Evolutionary conservation across 495 filamentous ascomycete species (phyloP).

Genomic region (Filosporella fistucella): DNA sequence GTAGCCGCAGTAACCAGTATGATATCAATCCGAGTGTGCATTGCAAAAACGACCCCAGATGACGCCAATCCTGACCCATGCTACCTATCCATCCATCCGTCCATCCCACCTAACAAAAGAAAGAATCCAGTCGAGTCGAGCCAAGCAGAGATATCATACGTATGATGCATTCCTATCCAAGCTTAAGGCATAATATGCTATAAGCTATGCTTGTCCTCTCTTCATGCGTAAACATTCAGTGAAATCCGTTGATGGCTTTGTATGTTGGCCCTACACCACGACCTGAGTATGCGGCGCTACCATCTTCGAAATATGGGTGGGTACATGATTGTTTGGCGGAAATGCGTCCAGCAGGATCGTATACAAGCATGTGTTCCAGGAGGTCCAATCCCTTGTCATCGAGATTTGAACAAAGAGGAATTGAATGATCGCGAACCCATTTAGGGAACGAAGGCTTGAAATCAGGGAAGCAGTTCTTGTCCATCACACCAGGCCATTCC

Average conservation of each 20-base stretch:
- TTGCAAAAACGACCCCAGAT: too few relatives aligned
- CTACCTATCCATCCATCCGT: neutral
- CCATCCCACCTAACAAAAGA: too few relatives aligned
- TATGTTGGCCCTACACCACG: slow-evolving; percentile 26
- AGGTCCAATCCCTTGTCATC: slow-evolving; percentile 83
- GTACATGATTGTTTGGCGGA: slow-evolving; percentile 92
- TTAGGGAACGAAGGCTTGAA: slow-evolving; percentile 97
- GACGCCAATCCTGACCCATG: slow-evolving; percentile 7
- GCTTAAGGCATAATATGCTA: slow-evolving; percentile 19
- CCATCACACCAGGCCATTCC: slow-evolving; percentile 80
- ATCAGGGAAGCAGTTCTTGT: slow-evolving; percentile 83
- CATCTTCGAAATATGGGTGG: slow-evolving; percentile 89
- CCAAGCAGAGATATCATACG: too few relatives aligned
- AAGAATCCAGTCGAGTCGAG: too few relatives aligned
- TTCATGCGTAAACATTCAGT: slow-evolving; percentile 20
- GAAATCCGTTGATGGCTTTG: slow-evolving; percentile 29
- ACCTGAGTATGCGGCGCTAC: slow-evolving; percentile 33
- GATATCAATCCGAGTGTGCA: too few relatives aligned
- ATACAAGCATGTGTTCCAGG: slow-evolving; percentile 87
- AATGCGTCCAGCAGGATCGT: slow-evolving; percentile 89
- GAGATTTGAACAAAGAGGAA: slow-evolving; percentile 44
- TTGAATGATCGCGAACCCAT: slow-evolving; percentile 71
- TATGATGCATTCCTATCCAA: too few relatives aligned
- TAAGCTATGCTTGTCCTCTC: slow-evolving; percentile 20
- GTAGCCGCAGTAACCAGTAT: too few relatives aligned